Evolutionary conservation across 768 basidiomycete genomes (phyloP).

Genomic region (Termitomyces sp.): DNA sequence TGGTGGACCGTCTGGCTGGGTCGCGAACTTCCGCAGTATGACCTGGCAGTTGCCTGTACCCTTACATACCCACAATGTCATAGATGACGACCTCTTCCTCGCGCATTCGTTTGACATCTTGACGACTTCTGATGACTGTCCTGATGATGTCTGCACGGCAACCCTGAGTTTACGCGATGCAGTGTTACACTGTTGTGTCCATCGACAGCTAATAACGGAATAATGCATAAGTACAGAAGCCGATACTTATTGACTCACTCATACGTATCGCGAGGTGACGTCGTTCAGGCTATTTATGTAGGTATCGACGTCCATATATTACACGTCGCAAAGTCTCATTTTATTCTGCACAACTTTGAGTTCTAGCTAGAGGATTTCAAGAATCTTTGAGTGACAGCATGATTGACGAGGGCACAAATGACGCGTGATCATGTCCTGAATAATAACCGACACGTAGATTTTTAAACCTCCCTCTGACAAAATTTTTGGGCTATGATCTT

Average conservation of each 20-base stretch:
- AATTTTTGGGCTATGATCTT: background rate
- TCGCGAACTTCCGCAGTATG: slow-evolving; percentile 72
- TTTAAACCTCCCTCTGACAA: background rate
- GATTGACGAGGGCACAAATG: background rate
- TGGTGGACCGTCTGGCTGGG: slow-evolving; percentile 75
- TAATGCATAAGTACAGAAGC: background rate
- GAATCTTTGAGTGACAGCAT: too few relatives aligned
- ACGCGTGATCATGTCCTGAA: background rate
- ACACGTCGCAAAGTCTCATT: background rate
- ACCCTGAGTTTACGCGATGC: background rate
- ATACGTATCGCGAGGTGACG: background rate
- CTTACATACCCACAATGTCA: slow-evolving; percentile 4
- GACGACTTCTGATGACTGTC: background rate
- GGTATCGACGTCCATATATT: too few relatives aligned
- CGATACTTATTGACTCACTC: background rate
- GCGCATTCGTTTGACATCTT: background rate
- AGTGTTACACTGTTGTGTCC: background rate
- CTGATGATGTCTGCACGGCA: background rate
- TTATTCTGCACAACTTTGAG: background rate
- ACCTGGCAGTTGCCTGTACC: slow-evolving; percentile 15
- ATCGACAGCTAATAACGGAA: background rate
- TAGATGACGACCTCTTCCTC: background rate
- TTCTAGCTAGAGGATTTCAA: background rate
- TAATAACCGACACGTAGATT: background rate
- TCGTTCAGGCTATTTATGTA: too few relatives aligned